A percentile compares a stretch with the other conserved stretches of the same genome.
phyloP scores from a whole-genome alignment of 176 grass and related monocot genomes.

The Oryza glaberrima region DNA sequence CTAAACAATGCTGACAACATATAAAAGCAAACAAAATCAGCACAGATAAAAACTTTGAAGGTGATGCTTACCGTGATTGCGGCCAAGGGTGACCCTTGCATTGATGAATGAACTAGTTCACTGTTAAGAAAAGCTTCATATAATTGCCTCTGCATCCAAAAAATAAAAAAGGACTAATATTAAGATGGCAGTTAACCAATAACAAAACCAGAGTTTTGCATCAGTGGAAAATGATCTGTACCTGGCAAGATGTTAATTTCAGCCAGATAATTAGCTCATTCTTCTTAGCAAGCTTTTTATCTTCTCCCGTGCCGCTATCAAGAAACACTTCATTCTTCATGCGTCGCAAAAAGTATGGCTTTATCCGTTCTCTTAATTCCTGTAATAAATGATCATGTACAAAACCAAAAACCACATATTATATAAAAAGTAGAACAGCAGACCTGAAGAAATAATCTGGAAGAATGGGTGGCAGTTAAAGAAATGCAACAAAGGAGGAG shows the following conservation, averaged over 20 bases:
- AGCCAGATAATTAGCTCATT: constrained; percentile 91
- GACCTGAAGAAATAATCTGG: background rate
- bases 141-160: constrained; percentile 73
- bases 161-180: constrained; percentile 35
- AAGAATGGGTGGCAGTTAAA: background rate
- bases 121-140: constrained; percentile 96
- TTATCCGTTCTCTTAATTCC: constrained; percentile 87
- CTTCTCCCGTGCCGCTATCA: constrained; percentile 44
- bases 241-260: constrained; percentile 81
- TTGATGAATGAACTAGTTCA: constrained; percentile 67
- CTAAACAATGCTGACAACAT: constrained; percentile 2
- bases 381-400: constrained; percentile 31
- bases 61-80: constrained; percentile 71
- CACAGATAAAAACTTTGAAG: constrained; percentile 23
- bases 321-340: constrained; percentile 86
- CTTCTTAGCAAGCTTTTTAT: constrained; percentile 64
- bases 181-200: constrained; percentile 26
- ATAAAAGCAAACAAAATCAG: constrained; percentile 31
- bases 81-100: constrained; percentile 64
- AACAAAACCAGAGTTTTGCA: constrained; percentile 21
- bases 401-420: constrained; percentile 29
- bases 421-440: constrained; percentile 25
- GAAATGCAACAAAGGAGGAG: constrained; percentile 1
- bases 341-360: constrained; percentile 83
- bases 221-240: constrained; percentile 34